phyloP scores from a whole-genome alignment of 2,329 filamentous ascomycete species.

The Fusarium nodosum region DNA sequence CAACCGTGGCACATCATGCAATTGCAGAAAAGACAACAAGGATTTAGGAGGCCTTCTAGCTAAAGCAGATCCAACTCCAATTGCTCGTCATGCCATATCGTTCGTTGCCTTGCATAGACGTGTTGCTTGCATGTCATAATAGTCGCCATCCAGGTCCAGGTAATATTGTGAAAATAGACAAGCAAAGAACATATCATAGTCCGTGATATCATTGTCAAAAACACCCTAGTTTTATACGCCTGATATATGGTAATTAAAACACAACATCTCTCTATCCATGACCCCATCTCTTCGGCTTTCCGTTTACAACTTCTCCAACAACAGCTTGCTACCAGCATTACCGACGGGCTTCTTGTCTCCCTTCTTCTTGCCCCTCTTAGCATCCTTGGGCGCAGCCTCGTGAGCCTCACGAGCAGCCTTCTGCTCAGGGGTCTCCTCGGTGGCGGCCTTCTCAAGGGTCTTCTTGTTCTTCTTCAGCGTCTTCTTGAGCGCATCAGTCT shows the following conservation, averaged over 20 bases:
- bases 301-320: slow-evolving; percentile 68
- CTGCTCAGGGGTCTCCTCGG: slow-evolving; percentile 68
- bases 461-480: slow-evolving; percentile 80
- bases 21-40: not conserved
- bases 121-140: not conserved
- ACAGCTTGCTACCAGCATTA: slow-evolving; percentile 72
- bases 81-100: not conserved
- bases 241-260: slow-evolving; percentile 41
- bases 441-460: slow-evolving; percentile 75
- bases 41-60: not conserved
- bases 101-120: not conserved
- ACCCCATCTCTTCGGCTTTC: slow-evolving; percentile 2
- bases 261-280: slow-evolving; percentile 19
- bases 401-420: slow-evolving; percentile 65
- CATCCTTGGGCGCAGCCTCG: slow-evolving; percentile 60
- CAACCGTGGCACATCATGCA: slow-evolving; percentile 14
- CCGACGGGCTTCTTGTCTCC: slow-evolving; percentile 64
- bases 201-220: slow-evolving; percentile 45
- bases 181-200: slow-evolving; percentile 34
- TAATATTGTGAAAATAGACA: slow-evolving; percentile 1
- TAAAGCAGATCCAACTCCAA: not conserved
- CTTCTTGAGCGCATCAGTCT: slow-evolving; percentile 75
- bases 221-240: slow-evolving; percentile 46
- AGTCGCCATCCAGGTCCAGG: not conserved
- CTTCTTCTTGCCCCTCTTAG: slow-evolving; percentile 60